Evolutionary conservation across 805 yeast species (phyloP), one percentile per base, ranked within the genome.

Genomic region (Grigorovia yakushimaensis): DNA sequence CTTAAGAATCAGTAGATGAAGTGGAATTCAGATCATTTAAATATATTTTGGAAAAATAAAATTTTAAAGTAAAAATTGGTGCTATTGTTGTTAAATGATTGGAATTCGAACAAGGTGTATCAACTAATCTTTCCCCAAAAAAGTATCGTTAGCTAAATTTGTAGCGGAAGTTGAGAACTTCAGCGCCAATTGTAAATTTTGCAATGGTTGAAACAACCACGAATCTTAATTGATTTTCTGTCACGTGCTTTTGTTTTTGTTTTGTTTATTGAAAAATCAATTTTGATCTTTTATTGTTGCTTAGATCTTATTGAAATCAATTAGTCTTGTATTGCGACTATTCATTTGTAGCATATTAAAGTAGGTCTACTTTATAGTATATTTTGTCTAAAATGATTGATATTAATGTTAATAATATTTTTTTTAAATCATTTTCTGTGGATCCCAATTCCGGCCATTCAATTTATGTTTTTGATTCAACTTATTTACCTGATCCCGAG

Each of bases 381-480:
- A 15, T 10, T 27, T 17, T 19, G 11, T 8, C 10, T 4, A 38
- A 20, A 6, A 60, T 59, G 59, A 47, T 65, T 36, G 61, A 64
- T 43, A 58, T 65, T 23, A 61, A 66, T 47, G 63, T 66, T 6
- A 62, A 66, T 42, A 73, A 70, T 55, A 71, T 73, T 21, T 79
- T 84, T 58, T 82, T 74, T 69, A 71, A 73, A 52, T 69, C 93
- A 1, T 73, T 72, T 43, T 72, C 83, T 1, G 60, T 65, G 36
- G 96, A 88, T 59, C 88, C 91, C 0, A 69, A 71, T 44, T 73
- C 87, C 1, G 70, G 74, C 7, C 73, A 79, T 21, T 95, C 96
- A 0, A 65, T 91, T 10, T 88, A 80, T 58, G 81, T 88, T 4
- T 79, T 91, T 51, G 96, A 91, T 62, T 79, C 96, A 3, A 80